phyloP scores from a whole-genome alignment of 2,329 filamentous ascomycete genomes.

The Trichoderma sp. region DNA sequence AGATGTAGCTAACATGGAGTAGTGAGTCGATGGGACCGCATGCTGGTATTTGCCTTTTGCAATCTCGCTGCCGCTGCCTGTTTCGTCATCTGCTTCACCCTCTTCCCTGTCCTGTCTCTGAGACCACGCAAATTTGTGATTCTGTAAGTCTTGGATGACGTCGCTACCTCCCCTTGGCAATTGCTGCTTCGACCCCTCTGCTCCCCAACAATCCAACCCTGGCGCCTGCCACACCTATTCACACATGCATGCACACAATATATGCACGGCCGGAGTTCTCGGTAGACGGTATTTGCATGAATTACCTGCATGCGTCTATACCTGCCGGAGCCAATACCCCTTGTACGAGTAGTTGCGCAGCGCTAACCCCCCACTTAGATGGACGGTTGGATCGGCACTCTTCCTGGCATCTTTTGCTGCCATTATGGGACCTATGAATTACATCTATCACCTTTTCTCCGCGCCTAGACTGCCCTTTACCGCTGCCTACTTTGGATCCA shows the following conservation, averaged over 20 bases:
- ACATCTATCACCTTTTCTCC: constrained; percentile 81
- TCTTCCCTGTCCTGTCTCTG: constrained; percentile 80
- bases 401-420: constrained; percentile 93
- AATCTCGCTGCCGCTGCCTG: constrained; percentile 86
- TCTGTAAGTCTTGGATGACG: constrained; percentile 68
- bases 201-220: constrained; percentile 12
- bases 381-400: constrained; percentile 87
- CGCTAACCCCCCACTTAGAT: constrained; percentile 59
- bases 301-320: constrained; percentile 18
- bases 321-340: constrained; percentile 13
- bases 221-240: constrained; percentile 15
- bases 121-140: constrained; percentile 94
- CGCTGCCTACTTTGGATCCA: constrained; percentile 91
- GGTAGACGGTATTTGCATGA: constrained; percentile 12
- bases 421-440: constrained; percentile 86
- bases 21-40: constrained; percentile 97
- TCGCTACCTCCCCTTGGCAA: constrained; percentile 25
- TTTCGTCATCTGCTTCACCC: constrained; percentile 89
- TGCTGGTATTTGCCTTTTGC: constrained; percentile 89
- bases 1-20: constrained; percentile 42
- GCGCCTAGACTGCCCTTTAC: constrained; percentile 87
- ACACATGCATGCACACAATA: constrained; percentile 19
- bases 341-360: constrained; percentile 2
- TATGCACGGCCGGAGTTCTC: constrained; percentile 19
- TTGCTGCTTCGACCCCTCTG: constrained; percentile 14